Evolutionary conservation across 306 rosid genomes (phyloP).

Genomic region (Quercus aquifolioides): DNA sequence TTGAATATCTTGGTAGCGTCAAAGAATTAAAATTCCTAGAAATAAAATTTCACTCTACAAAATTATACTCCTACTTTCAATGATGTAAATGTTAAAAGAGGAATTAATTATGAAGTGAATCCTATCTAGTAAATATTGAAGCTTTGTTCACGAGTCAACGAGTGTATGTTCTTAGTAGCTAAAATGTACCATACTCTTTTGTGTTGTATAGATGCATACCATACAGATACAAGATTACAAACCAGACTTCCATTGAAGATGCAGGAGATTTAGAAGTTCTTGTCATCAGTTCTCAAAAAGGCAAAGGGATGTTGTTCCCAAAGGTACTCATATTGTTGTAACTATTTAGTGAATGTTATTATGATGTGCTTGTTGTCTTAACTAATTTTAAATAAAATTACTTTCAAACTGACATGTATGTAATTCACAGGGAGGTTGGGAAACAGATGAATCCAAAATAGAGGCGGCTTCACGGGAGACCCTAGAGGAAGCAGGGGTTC

Average conservation of each 20-base stretch:
- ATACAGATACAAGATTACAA: constrained; percentile 53
- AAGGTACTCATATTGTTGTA: constrained; percentile 43
- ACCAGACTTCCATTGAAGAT: constrained; percentile 28
- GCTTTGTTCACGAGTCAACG: background rate
- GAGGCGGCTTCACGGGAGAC: constrained; percentile 89
- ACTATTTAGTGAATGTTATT: background rate
- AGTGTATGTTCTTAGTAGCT: background rate
- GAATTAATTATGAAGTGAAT: background rate
- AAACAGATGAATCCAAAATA: constrained; percentile 72
- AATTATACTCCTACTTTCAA: too few relatives aligned
- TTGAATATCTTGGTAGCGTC: too few relatives aligned
- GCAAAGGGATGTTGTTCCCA: constrained; percentile 83
- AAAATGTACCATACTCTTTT: background rate
- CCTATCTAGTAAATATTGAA: background rate
- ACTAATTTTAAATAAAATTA: background rate
- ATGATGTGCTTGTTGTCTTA: background rate
- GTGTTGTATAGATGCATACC: constrained; percentile 80
- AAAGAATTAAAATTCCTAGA: too few relatives aligned
- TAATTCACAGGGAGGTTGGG: constrained; percentile 87
- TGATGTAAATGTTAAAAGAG: too few relatives aligned
- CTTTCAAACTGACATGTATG: background rate
- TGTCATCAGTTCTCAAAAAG: constrained; percentile 84
- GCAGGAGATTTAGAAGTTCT: constrained; percentile 68
- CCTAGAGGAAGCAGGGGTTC: constrained; percentile 89
- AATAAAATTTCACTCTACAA: too few relatives aligned